Percentiles rank a stretch among this genome's conserved stretches.
Conservation (phyloP, 2,329 filamentous ascomycete genomes). For the Fusarium transvaalense region DNA sequence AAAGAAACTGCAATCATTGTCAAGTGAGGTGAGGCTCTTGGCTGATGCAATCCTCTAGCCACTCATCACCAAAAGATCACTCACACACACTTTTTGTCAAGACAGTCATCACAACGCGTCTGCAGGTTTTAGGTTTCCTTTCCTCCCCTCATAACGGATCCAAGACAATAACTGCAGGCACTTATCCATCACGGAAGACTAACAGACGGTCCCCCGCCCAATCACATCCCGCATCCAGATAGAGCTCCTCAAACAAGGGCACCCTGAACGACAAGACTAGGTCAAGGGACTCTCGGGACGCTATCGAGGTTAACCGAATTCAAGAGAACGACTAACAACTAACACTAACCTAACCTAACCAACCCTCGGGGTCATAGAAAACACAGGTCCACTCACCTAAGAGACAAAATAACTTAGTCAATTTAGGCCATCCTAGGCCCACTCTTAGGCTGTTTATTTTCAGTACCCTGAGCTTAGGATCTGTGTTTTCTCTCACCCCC, state of each 20-base stretch:
- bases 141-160: slow-evolving; percentile 6
- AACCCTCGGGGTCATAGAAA: too few species aligned
- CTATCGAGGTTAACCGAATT: slow-evolving; percentile 25
- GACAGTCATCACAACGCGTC: slow-evolving; percentile 1
- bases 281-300: slow-evolving; percentile 26
- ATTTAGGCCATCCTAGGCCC: too few species aligned
- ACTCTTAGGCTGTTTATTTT: too few species aligned
- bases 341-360: not conserved
- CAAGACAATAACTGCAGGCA: slow-evolving; percentile 29
- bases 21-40: slow-evolving; percentile 1
- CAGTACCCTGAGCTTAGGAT: too few species aligned
- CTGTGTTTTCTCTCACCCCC: too few species aligned
- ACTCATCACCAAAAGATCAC: not conserved
- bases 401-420: too few species aligned
- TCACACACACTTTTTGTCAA: not conserved
- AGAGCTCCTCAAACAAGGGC: slow-evolving; percentile 15
- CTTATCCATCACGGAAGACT: slow-evolving; percentile 32
- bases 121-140: slow-evolving; percentile 10
- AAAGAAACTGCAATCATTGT: not conserved
- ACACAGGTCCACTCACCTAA: too few species aligned
- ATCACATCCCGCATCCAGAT: slow-evolving; percentile 8
- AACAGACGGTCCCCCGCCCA: slow-evolving; percentile 27
- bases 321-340: not conserved
- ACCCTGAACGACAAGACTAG: slow-evolving; percentile 22
- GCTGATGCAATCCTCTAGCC: slow-evolving; percentile 6